These are phyloP conservation scores for Setomelanomma holmii DNA, from an alignment of 2,329 filamentous ascomycete species.

Conservation along the genomic window DNA sequence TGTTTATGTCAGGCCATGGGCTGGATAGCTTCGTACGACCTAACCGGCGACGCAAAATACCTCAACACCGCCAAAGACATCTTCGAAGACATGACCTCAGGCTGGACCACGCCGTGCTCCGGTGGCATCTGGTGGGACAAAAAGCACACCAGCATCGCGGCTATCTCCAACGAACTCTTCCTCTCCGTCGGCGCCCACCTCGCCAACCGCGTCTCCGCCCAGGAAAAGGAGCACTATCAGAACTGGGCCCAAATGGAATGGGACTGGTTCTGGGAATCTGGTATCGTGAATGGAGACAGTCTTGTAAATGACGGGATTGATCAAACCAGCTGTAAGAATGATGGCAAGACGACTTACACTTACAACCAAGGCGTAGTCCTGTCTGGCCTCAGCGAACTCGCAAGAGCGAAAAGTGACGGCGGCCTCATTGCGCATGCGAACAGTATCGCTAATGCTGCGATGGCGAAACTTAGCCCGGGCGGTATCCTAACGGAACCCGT, in stretches of 20 bases:
- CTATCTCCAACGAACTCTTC: constrained; percentile 67
- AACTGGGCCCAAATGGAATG: constrained; percentile 60
- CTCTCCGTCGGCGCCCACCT: constrained; percentile 62
- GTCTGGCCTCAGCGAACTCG: constrained; percentile 62
- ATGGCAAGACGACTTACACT: constrained; percentile 59
- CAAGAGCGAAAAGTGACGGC: constrained; percentile 50
- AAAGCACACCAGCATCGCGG: constrained; percentile 59
- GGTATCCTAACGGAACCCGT: constrained; percentile 45
- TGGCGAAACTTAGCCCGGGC: constrained; percentile 31
- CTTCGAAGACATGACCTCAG: constrained; percentile 64
- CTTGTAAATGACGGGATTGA: constrained; percentile 64
- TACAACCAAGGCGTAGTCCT: constrained; percentile 68
- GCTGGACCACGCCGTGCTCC: constrained; percentile 56
- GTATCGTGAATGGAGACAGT: constrained; percentile 58
- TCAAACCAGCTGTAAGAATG: constrained; percentile 58
- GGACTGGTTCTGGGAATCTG: constrained; percentile 59
- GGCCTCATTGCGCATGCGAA: constrained; percentile 32
- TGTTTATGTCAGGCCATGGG: too few species aligned
- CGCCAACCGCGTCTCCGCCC: constrained; percentile 55
- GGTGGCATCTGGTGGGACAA: constrained; percentile 66
- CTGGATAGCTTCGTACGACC: constrained; percentile 64
- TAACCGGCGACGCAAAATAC: constrained; percentile 60
- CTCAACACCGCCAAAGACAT: constrained; percentile 61
- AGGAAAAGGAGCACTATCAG: constrained; percentile 52
- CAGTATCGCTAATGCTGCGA: constrained; percentile 35